A percentile compares a stretch with the other conserved stretches of the same genome.
phyloP scores from a whole-genome alignment of 106 monocot species.

The Amphibolis antarctica region DNA sequence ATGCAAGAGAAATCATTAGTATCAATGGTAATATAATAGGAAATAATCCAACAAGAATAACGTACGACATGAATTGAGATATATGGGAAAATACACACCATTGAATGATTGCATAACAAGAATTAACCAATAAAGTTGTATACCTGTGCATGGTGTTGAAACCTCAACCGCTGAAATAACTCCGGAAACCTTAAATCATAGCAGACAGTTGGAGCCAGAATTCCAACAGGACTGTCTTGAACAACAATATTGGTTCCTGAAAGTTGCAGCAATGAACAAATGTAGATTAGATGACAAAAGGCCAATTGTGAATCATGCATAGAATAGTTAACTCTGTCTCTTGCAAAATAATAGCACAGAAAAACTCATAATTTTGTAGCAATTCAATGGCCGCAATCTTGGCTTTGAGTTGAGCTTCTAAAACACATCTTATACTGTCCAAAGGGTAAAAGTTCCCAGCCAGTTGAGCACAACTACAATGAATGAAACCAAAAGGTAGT shows the following conservation, averaged over 20 bases:
- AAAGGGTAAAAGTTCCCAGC: no score
- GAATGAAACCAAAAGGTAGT: no score
- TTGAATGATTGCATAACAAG: not conserved
- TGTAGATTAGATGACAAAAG: not conserved
- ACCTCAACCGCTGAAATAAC: slow-evolving; percentile 71
- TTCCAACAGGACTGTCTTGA: slow-evolving; percentile 71
- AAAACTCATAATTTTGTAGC: not conserved
- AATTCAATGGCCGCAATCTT: not conserved
- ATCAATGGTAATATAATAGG: not conserved
- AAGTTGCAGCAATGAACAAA: slow-evolving; percentile 6
- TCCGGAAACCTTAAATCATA: slow-evolving; percentile 97
- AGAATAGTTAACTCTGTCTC: not conserved
- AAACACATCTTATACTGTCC: no score
- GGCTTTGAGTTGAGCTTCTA: not conserved
- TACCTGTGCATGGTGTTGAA: slow-evolving; percentile 74
- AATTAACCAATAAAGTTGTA: slow-evolving; percentile 3
- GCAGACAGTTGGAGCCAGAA: slow-evolving; percentile 76
- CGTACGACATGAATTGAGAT: no score
- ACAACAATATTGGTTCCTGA: slow-evolving; percentile 48
- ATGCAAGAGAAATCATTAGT: slow-evolving; percentile 2
- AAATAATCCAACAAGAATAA: no score
- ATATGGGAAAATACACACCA: not conserved
- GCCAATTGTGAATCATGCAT: not conserved
- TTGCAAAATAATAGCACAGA: not conserved
- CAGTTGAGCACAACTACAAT: no score